A percentile compares a stretch with the other conserved stretches of the same genome.
Conservation (phyloP, 768 basidiomycete genomes). For the Tylopilus intermedius region DNA sequence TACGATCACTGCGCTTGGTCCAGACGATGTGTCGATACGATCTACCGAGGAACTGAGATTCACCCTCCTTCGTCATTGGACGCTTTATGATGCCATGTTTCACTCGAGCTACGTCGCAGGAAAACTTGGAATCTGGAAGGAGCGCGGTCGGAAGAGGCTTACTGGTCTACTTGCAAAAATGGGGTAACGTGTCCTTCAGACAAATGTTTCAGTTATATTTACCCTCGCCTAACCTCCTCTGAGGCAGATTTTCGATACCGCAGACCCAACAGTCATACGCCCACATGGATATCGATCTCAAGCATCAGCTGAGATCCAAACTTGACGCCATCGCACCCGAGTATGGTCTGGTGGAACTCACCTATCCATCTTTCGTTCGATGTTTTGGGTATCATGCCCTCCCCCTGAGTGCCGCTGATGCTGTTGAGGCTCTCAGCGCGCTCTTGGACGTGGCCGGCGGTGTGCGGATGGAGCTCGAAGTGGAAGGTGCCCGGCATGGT, state of each 20-base stretch:
- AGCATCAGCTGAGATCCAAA: constrained; percentile 71
- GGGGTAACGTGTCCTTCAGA: constrained; percentile 58
- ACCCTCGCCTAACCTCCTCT: constrained; percentile 8
- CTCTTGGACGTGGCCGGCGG: constrained; percentile 89
- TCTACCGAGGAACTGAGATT: constrained; percentile 88
- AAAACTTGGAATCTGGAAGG: constrained; percentile 95
- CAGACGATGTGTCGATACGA: constrained; percentile 82
- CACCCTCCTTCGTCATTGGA: constrained; percentile 96
- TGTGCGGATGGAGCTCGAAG: constrained; percentile 83
- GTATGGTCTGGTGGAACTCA: constrained; percentile 88
- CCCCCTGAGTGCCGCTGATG: constrained; percentile 88
- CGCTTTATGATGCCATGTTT: constrained; percentile 94
- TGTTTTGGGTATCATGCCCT: constrained; percentile 87
- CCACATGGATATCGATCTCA: constrained; percentile 96
- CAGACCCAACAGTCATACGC: constrained; percentile 92
- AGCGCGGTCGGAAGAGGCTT: constrained; percentile 82
- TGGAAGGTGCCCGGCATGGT: constrained; percentile 82
- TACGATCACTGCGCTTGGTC: constrained; percentile 51
- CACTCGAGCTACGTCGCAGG: constrained; percentile 96
- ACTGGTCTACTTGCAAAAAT: constrained; percentile 95
- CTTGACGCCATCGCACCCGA: constrained; percentile 89
- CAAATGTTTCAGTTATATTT: background rate
- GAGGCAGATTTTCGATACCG: constrained; percentile 77
- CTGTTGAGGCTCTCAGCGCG: constrained; percentile 83
- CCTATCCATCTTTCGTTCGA: constrained; percentile 90